Evolutionary conservation across 1,139 yeast species (phyloP).

Genomic region (Sugiyamaella pinicola): DNA sequence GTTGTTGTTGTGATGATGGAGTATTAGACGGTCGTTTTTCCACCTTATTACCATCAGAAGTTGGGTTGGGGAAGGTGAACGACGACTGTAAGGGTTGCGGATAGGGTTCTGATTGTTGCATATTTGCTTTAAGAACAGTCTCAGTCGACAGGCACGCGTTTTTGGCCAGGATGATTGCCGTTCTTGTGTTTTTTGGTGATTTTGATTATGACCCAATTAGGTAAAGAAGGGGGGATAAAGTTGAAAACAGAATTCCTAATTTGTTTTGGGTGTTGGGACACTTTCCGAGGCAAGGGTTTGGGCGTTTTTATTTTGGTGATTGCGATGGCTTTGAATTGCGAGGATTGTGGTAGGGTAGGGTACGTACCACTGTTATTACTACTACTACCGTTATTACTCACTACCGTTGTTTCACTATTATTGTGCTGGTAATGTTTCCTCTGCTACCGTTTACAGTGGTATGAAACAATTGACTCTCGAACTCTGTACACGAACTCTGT

Average conservation of each 20-base stretch:
- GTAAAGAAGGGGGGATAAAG: slow-evolving; percentile 15
- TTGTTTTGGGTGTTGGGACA: background rate
- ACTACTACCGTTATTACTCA: no score
- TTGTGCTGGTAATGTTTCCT: no score
- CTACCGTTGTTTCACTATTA: no score
- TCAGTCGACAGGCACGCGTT: slow-evolving; percentile 8
- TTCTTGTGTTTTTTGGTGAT: slow-evolving; percentile 7
- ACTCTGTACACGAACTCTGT: no score
- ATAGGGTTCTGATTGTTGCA: slow-evolving; percentile 20
- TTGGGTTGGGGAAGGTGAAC: slow-evolving; percentile 23
- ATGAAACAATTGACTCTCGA: no score
- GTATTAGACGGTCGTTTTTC: slow-evolving; percentile 6
- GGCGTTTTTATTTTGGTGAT: background rate
- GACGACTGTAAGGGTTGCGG: slow-evolving; percentile 20
- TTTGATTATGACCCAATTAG: slow-evolving; percentile 14
- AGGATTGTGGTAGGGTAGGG: no score
- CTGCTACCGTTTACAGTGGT: no score
- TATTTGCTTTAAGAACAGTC: slow-evolving; percentile 15
- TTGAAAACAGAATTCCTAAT: slow-evolving; percentile 1
- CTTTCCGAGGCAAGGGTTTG: slow-evolving; percentile 4
- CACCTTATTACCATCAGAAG: slow-evolving; percentile 5
- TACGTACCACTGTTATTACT: no score
- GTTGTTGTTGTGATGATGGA: slow-evolving; percentile 6
- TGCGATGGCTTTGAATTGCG: no score
- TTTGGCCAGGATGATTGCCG: slow-evolving; percentile 4